Evolutionary conservation across 1,284 basidiomycete species (phyloP), one percentile per base, ranked within the genome.

Genomic region (Rhizoctonia solani): DNA sequence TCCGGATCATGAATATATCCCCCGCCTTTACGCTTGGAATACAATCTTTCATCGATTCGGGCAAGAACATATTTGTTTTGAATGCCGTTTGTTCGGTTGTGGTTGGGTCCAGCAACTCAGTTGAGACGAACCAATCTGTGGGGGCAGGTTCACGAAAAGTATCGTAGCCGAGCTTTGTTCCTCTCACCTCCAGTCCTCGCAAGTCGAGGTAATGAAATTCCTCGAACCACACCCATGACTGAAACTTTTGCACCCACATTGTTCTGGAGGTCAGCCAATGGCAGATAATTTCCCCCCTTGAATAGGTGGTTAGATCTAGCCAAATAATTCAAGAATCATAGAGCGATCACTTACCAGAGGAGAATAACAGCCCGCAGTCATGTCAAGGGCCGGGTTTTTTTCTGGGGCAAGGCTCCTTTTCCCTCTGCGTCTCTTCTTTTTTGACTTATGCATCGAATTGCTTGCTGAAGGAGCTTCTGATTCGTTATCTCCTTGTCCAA

Each of bases 21-120:
- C 59, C 59, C 14, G 59, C 59, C 29, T 53, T 52, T 21, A 63
- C 59, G 21, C 21, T 63, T 23, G 59, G 59, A 5, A 63, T 42
- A 19, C 59, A 63, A 29, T 63, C 42, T 50, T 63, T 41, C 25
- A 41, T 9, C n/a, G 32, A 19, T 42, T 52, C 34, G 4, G 32
- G 23, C 13, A 63, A 44, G 19, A 63, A 63, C n/a, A 63, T 3
- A 37, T 52, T 63, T 21, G 52, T 34, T 27, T 52, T 34, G n/a
- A 52, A 63, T 1, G 47, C 47, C 23, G 42, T 32, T 6, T 44
- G 27, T 4, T 63, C 59, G 6, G 32, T 63, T 9, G 29, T 37
- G 49, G 47, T 44, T 9, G 59, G 59, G 25, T 63, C 59, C 8
- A 63, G n/a, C 16, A 63, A 44, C 30, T 63, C 59, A 9, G 50